Conservation (phyloP, 371 early-diverging fungal species). For the Cokeromyces recurvatus region DNA sequence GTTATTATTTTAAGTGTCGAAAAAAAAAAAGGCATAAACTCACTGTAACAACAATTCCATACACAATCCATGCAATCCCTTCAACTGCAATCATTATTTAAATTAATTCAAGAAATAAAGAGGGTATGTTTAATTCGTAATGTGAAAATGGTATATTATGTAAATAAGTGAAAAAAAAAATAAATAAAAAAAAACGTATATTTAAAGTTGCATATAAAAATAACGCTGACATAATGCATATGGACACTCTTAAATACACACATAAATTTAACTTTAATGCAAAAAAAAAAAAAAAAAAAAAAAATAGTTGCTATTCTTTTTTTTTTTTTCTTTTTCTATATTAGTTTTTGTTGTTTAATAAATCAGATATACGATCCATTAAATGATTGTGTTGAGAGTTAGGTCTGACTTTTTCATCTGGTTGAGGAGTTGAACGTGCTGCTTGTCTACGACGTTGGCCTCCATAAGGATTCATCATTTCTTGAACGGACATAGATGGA, state of each 20-base stretch:
- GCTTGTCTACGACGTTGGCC: too few relatives aligned
- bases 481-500: conserved; percentile 12
- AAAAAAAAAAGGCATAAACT: neutral
- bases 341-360: conserved; percentile 11
- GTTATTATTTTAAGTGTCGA: neutral
- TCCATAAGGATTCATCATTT: conserved; percentile 17
- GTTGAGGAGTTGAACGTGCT: too few relatives aligned
- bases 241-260: too few relatives aligned
- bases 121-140: too few relatives aligned
- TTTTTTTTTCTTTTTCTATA: neutral
- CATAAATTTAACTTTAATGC: too few relatives aligned
- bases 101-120: neutral
- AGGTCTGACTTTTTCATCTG: conserved; percentile 12
- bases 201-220: too few relatives aligned
- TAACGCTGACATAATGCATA: too few relatives aligned
- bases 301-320: too few relatives aligned
- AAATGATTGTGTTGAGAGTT: conserved; percentile 18
- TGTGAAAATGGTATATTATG: too few relatives aligned
- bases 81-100: conserved; percentile 16
- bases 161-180: too few relatives aligned
- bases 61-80: conserved; percentile 32
- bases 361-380: conserved; percentile 20
- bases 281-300: too few relatives aligned
- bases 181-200: too few relatives aligned
- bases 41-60: conserved; percentile 27